Evolutionary conservation across 2,329 filamentous ascomycete species (phyloP).

Genomic region (Aspergillus hortae): DNA sequence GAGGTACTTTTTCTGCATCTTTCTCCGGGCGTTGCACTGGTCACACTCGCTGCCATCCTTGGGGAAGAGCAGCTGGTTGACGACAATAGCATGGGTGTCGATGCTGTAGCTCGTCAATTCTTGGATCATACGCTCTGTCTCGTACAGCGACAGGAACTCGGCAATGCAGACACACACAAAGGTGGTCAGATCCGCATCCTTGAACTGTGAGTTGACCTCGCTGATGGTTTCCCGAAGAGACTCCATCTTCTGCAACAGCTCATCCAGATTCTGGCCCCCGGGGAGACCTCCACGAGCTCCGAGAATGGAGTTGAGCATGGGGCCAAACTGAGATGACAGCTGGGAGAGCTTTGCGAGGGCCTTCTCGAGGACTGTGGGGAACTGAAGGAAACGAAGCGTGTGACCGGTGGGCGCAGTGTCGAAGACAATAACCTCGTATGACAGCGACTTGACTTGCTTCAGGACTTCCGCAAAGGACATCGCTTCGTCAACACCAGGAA

Average conservation of each 20-base stretch:
- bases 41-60: slow-evolving; percentile 81
- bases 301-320: slow-evolving; percentile 90
- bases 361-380: slow-evolving; percentile 96
- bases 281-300: slow-evolving; percentile 73
- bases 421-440: slow-evolving; percentile 98
- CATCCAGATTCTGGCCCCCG: slow-evolving; percentile 87
- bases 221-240: slow-evolving; percentile 85
- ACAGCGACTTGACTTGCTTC: slow-evolving; percentile 98
- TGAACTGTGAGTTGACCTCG: slow-evolving; percentile 98
- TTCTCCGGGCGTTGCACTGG: slow-evolving; percentile 88
- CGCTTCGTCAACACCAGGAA: slow-evolving; percentile 96
- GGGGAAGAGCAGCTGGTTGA: slow-evolving; percentile 96
- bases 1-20: slow-evolving; percentile 99
- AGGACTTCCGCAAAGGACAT: slow-evolving; percentile 99
- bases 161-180: slow-evolving; percentile 99
- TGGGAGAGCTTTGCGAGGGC: slow-evolving; percentile 96
- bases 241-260: slow-evolving; percentile 94
- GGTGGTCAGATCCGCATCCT: slow-evolving; percentile 90
- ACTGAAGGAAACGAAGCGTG: slow-evolving; percentile 97
- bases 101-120: slow-evolving; percentile 90
- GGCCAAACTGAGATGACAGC: slow-evolving; percentile 89
- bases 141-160: slow-evolving; percentile 93
- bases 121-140: slow-evolving; percentile 99
- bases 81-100: slow-evolving; percentile 95
- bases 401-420: slow-evolving; percentile 97